Evolutionary conservation across 768 basidiomycete species (phyloP).

Genomic region (Mycena maculata): DNA sequence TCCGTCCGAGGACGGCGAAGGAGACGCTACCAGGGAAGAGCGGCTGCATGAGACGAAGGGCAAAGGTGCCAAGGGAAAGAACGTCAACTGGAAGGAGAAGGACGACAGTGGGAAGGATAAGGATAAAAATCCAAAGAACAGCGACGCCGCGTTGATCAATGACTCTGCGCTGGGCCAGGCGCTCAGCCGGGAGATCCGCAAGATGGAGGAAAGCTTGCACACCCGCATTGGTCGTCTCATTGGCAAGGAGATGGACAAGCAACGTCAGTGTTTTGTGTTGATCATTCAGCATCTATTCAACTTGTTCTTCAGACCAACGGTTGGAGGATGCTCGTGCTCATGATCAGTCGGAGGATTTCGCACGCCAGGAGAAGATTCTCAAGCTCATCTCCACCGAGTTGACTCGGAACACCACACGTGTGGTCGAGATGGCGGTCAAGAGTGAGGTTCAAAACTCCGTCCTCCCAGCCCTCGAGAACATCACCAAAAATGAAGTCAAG

Average conservation of each 20-base stretch:
- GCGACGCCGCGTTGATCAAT: slow-evolving; percentile 53
- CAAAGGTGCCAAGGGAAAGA: slow-evolving; percentile 48
- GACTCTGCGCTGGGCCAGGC: slow-evolving; percentile 69
- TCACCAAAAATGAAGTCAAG: slow-evolving; percentile 86
- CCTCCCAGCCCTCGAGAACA: slow-evolving; percentile 82
- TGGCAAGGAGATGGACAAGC: slow-evolving; percentile 90
- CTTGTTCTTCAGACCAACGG: slow-evolving; percentile 71
- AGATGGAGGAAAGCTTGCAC: slow-evolving; percentile 85
- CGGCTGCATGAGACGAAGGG: slow-evolving; percentile 68
- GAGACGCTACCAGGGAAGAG: slow-evolving; percentile 71
- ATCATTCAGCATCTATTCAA: slow-evolving; percentile 9
- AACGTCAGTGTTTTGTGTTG: slow-evolving; percentile 65
- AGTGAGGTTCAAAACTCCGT: slow-evolving; percentile 86
- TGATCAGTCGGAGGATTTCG: slow-evolving; percentile 84
- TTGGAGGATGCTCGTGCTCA: slow-evolving; percentile 83
- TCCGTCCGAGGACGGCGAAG: slow-evolving; percentile 80
- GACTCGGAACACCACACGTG: slow-evolving; percentile 87
- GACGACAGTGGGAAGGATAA: slow-evolving; percentile 56
- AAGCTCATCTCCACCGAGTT: slow-evolving; percentile 90
- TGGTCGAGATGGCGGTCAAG: slow-evolving; percentile 91
- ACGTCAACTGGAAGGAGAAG: slow-evolving; percentile 65
- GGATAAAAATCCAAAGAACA: slow-evolving; percentile 44
- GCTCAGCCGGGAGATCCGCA: slow-evolving; percentile 81
- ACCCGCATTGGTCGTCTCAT: slow-evolving; percentile 82
- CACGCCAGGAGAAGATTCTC: slow-evolving; percentile 88